These are phyloP conservation scores for Rhodofomes roseus DNA, from an alignment of 1,284 basidiomycete species.

Conservation along the genomic window DNA sequence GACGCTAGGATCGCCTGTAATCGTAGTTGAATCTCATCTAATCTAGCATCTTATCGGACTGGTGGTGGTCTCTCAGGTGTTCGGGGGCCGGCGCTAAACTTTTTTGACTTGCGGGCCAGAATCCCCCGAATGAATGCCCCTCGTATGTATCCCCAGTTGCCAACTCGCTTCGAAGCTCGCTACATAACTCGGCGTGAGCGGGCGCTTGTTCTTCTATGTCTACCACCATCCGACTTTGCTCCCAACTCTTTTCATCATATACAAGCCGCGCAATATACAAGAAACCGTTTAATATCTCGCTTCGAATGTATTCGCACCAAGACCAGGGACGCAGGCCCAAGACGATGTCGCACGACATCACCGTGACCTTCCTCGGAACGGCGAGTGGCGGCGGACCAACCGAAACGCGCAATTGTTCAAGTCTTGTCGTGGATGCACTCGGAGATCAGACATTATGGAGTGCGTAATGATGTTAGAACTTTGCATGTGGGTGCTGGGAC, in stretches of 20 bases:
- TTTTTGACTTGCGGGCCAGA: no score
- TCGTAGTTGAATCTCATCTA: no score
- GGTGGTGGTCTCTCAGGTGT: no score
- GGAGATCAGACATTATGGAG: slow-evolving; percentile 62
- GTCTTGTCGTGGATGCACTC: slow-evolving; percentile 55
- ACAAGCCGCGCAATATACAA: not conserved
- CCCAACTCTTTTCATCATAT: not conserved
- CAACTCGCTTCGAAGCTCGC: no score
- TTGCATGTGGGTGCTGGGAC: not conserved
- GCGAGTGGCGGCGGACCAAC: slow-evolving; percentile 72
- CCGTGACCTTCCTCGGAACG: slow-evolving; percentile 67
- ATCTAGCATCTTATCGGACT: no score
- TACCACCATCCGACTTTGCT: not conserved
- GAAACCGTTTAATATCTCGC: not conserved
- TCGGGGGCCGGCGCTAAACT: no score
- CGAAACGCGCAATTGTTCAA: slow-evolving; percentile 66
- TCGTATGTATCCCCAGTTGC: no score
- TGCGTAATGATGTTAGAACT: slow-evolving; percentile 30
- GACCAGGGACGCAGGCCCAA: not conserved
- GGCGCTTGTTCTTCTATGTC: not conserved
- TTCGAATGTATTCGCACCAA: not conserved
- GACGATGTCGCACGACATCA: slow-evolving; percentile 26
- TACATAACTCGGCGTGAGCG: no score
- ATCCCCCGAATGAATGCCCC: no score
- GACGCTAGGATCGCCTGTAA: no score